Base-by-base conservation (phyloP, 495 filamentous ascomycete species). In the Darksidea phi region DNA sequence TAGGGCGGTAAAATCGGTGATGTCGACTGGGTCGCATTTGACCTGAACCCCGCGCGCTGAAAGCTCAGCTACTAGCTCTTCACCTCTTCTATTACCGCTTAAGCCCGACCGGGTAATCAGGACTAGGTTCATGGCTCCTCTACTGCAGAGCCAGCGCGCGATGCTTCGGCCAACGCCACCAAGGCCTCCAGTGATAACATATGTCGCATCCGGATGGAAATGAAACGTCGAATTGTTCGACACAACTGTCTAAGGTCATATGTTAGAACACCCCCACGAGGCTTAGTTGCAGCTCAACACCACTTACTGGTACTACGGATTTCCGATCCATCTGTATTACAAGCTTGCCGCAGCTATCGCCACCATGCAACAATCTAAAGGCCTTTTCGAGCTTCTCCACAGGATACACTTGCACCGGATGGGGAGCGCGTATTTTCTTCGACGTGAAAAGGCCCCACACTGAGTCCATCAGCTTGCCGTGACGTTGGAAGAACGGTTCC, bases 331-430 rank as follows among this genome's bases (percentile, higher is more conserved):
- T 50, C 25, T 75, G 69, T 18, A 87, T 69, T 15, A 86, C 78
- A 10, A 84, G 59, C 67, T 88, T 88, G 5, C 86, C 85, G 10
- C 77, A 70, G 6, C 80, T 71, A 32, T 79, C 80, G 21, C 80
- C 81, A 12, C 72, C 67, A 61, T 86, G 83, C 48, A 87, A 71
- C 7, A 73, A 65, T 52, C 82, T 80, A 68, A 87, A 82, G 0
- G 84, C 84, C 6, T 70, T 61, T 43, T 77, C 72, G 24, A 79
- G 67, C 11, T 83, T 67, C 0, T 72, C 65, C 10, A 78, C 70
- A 10, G 72, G 69, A 48, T 74, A 78, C 0, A 70, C 46, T 11
- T 70, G 78, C 26, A 82, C 48, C 2, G 54, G 54, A 11, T n/a
- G 4, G 21, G 21, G 18, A 48, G n/a, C 46, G 8, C 20, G 46